phyloP scores from a whole-genome alignment of 2,329 filamentous ascomycete species.

The Apiospora phragmitis region DNA sequence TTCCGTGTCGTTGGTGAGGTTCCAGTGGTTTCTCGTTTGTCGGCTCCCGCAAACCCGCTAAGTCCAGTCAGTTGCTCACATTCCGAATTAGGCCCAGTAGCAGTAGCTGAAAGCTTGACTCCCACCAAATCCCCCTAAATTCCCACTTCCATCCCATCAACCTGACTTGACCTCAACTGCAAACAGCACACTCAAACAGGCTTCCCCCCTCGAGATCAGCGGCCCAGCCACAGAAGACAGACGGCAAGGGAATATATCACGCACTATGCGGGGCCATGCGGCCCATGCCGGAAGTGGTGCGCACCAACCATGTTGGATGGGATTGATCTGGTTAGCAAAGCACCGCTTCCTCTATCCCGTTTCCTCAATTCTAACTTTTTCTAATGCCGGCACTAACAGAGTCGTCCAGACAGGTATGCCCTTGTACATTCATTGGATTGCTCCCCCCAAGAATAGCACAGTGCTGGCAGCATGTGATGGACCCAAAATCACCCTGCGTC shows the following conservation, averaged over 20 bases:
- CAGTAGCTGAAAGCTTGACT: neutral
- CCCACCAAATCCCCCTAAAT: neutral
- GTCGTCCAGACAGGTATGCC: neutral
- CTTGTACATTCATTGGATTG: neutral
- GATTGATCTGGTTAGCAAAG: neutral
- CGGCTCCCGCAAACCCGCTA: neutral
- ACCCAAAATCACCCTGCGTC: neutral
- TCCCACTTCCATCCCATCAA: neutral
- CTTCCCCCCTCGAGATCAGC: neutral
- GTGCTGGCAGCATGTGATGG: constrained; percentile 10
- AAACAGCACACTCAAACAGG: neutral
- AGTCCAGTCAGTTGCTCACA: too few relatives aligned
- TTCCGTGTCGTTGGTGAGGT: neutral
- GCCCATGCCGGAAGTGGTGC: constrained; percentile 11
- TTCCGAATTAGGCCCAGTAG: neutral
- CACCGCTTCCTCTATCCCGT: neutral
- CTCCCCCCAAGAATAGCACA: neutral
- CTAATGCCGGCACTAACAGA: neutral
- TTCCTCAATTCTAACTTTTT: neutral
- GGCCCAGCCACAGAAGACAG: neutral
- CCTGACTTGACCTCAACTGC: neutral
- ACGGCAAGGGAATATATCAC: neutral
- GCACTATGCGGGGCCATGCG: constrained; percentile 4
- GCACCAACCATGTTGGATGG: neutral
- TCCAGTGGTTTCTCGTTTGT: neutral